Evolutionary conservation across 495 filamentous ascomycete genomes (phyloP), one percentile per base, ranked within the genome.

Genomic region (Aspergillus incahuasiensis): DNA sequence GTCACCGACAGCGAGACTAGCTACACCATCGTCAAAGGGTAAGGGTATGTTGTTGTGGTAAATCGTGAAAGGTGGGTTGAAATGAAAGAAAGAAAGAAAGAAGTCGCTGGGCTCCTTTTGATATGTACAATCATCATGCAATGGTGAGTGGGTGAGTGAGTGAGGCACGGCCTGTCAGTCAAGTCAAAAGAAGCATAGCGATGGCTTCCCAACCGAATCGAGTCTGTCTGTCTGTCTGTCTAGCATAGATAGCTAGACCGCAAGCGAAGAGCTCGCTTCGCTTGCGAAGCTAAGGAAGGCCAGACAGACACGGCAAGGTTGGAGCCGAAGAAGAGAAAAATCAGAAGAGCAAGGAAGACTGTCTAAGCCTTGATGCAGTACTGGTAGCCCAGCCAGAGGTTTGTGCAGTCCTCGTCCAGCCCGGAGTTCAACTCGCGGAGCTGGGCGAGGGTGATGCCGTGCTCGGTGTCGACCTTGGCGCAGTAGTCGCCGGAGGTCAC

Each of bases 401-500:
- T 71, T 0, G 57, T 42, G 52, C 74, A 76, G n/a, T 52, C 50
- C 8, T 49, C 28, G 12, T 74, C 63, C 21, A 79, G 61, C 42
- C 67, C 72, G 0, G 71, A 59, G 58, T 81, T 81, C 67, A 66
- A 74, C 51, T 43, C 34, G 28, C 60, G 57, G 54, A 77, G 58
- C 8, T 72, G 34, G n/a, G 59, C 54, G 19, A 64, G 53, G 16
- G 59, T 55, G 21, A 73, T 65, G 20, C 65, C 67, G 8, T 52
- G 47, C 21, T 59, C 57, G 9, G 49, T 35, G 24, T 72, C 70
- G 24, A 82, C 68, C 35, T 60, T 59, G 8, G 47, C 48, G 57
- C 79, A 82, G 56, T 60, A 65, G 54, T 81, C 78, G 47, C 72
- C 75, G 2, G 32, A 20, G 16, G 52, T 21, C 9, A 79, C 73